Percentiles rank a stretch among this genome's conserved stretches.
Evolutionary conservation across 169 alveolate species (phyloP).

Genomic region (Fabrea salina): DNA sequence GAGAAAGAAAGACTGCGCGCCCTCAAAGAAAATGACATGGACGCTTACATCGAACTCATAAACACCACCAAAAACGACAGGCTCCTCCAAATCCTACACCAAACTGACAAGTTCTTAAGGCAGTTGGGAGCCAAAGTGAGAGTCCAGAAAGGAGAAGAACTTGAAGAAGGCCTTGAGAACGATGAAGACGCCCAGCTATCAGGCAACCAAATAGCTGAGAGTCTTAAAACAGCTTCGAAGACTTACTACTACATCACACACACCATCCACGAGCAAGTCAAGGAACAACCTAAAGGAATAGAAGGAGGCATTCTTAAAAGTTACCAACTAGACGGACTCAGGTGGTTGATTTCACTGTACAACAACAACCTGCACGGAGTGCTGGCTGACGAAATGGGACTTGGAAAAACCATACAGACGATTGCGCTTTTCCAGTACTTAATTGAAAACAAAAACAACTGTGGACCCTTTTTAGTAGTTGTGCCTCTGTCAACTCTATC

Average conservation of each 20-base stretch:
- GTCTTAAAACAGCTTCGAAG: constrained; percentile 42
- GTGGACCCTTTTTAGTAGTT: constrained; percentile 93
- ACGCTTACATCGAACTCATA: constrained; percentile 85
- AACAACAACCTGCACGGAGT: constrained; percentile 94
- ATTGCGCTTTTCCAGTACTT: constrained; percentile 91
- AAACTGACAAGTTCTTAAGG: constrained; percentile 92
- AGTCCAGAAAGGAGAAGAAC: constrained; percentile 81
- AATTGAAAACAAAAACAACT: constrained; percentile 89
- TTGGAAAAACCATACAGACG: constrained; percentile 96
- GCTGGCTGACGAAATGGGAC: constrained; percentile 98
- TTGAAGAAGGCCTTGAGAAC: neutral
- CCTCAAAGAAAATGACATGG: constrained; percentile 89
- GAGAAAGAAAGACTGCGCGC: constrained; percentile 72
- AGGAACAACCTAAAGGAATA: constrained; percentile 84
- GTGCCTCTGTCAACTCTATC: constrained; percentile 94
- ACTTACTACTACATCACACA: constrained; percentile 89
- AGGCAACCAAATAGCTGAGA: constrained; percentile 23
- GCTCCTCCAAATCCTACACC: constrained; percentile 87
- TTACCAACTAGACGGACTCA: constrained; percentile 90
- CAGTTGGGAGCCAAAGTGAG: constrained; percentile 89
- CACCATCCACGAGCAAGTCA: constrained; percentile 86
- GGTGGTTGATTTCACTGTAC: constrained; percentile 94
- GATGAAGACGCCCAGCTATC: neutral
- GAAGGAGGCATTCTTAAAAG: constrained; percentile 88
- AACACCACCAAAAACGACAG: constrained; percentile 91